Conservation (phyloP, 768 basidiomycete species). For the Pulveroboletus frians region DNA sequence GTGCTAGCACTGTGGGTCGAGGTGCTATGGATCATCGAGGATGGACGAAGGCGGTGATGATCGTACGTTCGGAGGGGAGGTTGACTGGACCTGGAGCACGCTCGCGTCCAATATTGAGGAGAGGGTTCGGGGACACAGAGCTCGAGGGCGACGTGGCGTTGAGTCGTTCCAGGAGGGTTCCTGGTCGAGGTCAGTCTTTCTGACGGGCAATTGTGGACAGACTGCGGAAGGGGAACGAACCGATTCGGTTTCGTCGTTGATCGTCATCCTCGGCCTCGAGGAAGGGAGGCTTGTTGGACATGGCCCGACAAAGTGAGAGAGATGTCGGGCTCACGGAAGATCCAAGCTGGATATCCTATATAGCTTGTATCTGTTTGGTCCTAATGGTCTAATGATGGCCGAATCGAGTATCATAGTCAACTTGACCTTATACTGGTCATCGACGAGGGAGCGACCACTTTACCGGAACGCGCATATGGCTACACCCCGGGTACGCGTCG, state of each 20-base stretch:
- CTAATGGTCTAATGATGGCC: background rate
- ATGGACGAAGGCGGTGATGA: background rate
- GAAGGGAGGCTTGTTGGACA: constrained; percentile 13
- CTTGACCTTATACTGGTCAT: constrained; percentile 1
- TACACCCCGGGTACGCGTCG: constrained; percentile 51
- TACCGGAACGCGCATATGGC: constrained; percentile 16
- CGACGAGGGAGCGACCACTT: background rate
- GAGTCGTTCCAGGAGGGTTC: constrained; percentile 38
- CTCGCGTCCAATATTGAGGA: constrained; percentile 36
- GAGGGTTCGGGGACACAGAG: constrained; percentile 5
- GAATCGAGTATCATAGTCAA: constrained; percentile 7
- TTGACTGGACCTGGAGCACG: constrained; percentile 30
- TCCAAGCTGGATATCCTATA: too few species aligned
- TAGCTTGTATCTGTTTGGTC: too few species aligned
- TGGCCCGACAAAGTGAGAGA: background rate
- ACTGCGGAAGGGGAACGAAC: constrained; percentile 21
- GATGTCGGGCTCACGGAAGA: too few species aligned
- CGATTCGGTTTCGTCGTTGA: constrained; percentile 37
- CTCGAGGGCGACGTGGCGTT: constrained; percentile 22
- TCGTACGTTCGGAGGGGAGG: constrained; percentile 49
- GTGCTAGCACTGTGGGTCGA: constrained; percentile 48
- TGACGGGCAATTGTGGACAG: background rate
- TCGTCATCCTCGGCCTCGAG: constrained; percentile 50
- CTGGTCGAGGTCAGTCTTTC: constrained; percentile 23
- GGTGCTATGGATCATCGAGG: constrained; percentile 2